Base-by-base conservation (phyloP, 2,329 filamentous ascomycete species). In the Hymenoscyphus scutula region DNA sequence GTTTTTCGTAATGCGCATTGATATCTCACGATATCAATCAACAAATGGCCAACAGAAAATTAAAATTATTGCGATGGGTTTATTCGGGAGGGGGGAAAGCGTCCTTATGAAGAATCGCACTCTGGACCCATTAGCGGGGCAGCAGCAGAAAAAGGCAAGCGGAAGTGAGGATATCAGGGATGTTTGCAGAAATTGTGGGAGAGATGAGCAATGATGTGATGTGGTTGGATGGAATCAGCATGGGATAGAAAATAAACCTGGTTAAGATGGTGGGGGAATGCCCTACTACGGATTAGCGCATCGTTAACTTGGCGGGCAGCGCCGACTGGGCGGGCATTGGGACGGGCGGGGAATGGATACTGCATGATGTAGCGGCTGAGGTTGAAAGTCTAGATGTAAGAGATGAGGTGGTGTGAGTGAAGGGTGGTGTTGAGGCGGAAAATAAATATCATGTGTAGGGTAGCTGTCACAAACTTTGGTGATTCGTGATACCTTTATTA, bases 1-100 rank as follows among this genome's bases (percentile, higher is more conserved):
- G 41, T 29, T 34, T 56, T 10, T 53, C 17, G 17, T 10, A 27
- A 45, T 19, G 17, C 32, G 38, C 62, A 63, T 63, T 55, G 62
- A 61, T 56, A 56, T 56, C 57, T 41, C 32, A 25, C 58, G 55
- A 63, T 63, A 54, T 55, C 38, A 58, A 60, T 51, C 41, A 48
- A 32, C 13, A 48, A 30, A 29, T n/a, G n/a, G n/a, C n/a, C n/a
- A n/a, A n/a, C n/a, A n/a, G n/a, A n/a, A n/a, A n/a, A n/a, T n/a
- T n/a, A n/a, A n/a, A n/a, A n/a, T n/a, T n/a, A n/a, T n/a, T n/a
- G n/a, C n/a, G n/a, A n/a, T n/a, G n/a, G n/a, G n/a, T n/a, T n/a
- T n/a, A n/a, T n/a, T n/a, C n/a, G n/a, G n/a, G n/a, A 54, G 27
- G 27, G 55, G 41, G 23, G 25, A 48, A 30, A 23, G n/a, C 23